Evolutionary conservation across 805 yeast genomes (phyloP), one percentile per base, ranked within the genome.

Genomic region (Teunomyces kruisii): DNA sequence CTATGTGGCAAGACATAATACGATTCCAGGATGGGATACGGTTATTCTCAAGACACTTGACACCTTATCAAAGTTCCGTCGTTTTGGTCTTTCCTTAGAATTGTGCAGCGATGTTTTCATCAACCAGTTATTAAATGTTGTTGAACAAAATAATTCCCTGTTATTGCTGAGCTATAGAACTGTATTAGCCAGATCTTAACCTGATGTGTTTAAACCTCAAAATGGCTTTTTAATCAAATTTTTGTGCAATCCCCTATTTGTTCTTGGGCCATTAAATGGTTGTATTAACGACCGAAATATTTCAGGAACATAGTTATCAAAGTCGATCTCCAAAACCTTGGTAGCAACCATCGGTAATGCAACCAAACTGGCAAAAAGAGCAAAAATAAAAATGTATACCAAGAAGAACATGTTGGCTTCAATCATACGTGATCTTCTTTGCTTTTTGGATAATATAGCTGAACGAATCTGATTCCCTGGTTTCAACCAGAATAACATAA

Each of bases 401-500:
- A 72, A 9, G 4, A 68, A 55, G 49, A 62, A 70, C 4, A 61
- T 31, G 4, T 55, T 50, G 30, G 77, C 67, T 1, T 63, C 57
- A 4, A 58, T 48, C 37, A 73, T 62, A 32, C 74, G 64, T 49
- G 64, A 67, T 42, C 73, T 58, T 49, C 69, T 68, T 44, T 77
- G 72, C 46, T 64, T 73, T 14, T 70, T 62, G 1, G 79, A 65
- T 6, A 77, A 62, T 2, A 78, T 64, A 17, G 71, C 72, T 3
- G 79, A 74, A 7, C 79, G 66, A 2, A 79, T 57, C 53, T 79
- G 83, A 32, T 68, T 65, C 4, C 70, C 68, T 2, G 88, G 87
- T 44, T 72, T 76, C 46, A 84, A 64, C 92, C 92, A 86, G 52
- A 85, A 76, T 29, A 86, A 65, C 57, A 81, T 67, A 66, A 80